A percentile compares a stretch with the other conserved stretches of the same genome.
Conservation (phyloP, 208 protist species). For the Trypanosomatidae sp. region DNA sequence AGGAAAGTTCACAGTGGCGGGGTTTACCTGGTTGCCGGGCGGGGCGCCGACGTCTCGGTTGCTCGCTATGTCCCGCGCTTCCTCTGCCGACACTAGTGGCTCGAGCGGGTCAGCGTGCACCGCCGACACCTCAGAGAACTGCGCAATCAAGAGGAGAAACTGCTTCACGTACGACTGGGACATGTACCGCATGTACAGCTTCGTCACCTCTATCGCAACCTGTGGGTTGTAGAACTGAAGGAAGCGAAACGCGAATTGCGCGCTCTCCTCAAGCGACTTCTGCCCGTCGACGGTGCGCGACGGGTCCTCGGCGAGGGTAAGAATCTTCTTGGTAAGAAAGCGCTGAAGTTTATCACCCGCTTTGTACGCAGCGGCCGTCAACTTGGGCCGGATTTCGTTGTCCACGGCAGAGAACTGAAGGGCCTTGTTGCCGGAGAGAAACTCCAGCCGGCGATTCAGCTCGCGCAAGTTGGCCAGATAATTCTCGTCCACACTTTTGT, state of each 20-base stretch:
- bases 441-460: slow-evolving; percentile 65
- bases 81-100: slow-evolving; percentile 61
- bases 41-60: slow-evolving; percentile 68
- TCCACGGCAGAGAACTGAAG: slow-evolving; percentile 78
- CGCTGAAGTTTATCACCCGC: slow-evolving; percentile 82
- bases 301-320: slow-evolving; percentile 39
- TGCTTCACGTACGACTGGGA: slow-evolving; percentile 46
- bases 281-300: slow-evolving; percentile 47
- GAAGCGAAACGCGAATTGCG: slow-evolving; percentile 75
- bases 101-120: slow-evolving; percentile 54
- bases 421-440: slow-evolving; percentile 71
- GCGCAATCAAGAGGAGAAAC: slow-evolving; percentile 34
- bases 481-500: slow-evolving; percentile 62
- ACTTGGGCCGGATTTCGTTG: slow-evolving; percentile 76
- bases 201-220: slow-evolving; percentile 51
- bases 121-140: slow-evolving; percentile 50
- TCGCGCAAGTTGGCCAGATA: slow-evolving; percentile 75
- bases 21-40: slow-evolving; percentile 53
- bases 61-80: slow-evolving; percentile 47
- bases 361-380: slow-evolving; percentile 59
- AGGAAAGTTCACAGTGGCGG: slow-evolving; percentile 38
- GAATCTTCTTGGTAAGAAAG: slow-evolving; percentile 59
- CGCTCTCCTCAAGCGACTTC: slow-evolving; percentile 53
- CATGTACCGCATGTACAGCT: slow-evolving; percentile 72
- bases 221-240: slow-evolving; percentile 74